Evolutionary conservation across 2,329 filamentous ascomycete genomes (phyloP), one percentile per base, ranked within the genome.

Genomic region (Dothistroma pini): DNA sequence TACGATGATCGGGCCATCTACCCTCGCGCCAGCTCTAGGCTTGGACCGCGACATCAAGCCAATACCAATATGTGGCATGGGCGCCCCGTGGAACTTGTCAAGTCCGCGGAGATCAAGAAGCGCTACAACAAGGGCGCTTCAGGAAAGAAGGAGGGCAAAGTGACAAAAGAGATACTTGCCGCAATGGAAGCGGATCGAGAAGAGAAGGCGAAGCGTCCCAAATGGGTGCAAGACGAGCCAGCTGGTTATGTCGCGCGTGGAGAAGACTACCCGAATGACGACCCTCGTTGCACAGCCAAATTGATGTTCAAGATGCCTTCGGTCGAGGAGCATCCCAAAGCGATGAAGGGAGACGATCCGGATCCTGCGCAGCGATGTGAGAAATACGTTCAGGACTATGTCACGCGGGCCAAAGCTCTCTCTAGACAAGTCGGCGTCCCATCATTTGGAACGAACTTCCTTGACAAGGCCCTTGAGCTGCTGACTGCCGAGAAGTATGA

Each of bases 1-100:
- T 96, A 96, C 73, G 95, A 99, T 71, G 95, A 99, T 75, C 88
- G 95, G 66, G 79, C 80, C 2, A 97, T 99, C 66, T 97, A 97
- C 72, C 95, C 95, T 9, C 89, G 95, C 66, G 93, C 95, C 16
- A 96, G 93, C 73, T 97, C 95, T 58, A 89, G 95, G 41, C 81
- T 97, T 41, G 95, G 95, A 8, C 91, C 92, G 10, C 87, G 92
- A 58, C 92, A 97, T 75, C 95, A 99, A 78, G 93, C 95, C 4
- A 88, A 87, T 68, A 90, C 96, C 35, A 81, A 84, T 54, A 83
- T 89, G 6, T 99, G 95, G 95, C 89, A 89, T 58, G 95, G 93
- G 5, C 86, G 86, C 57, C 88, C 92, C 0, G 88, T 97, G n/a
- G 83, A 96, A 74, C 90, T 96, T 60, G 91, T 96, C 64, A 97